Evolutionary conservation across 768 basidiomycete genomes (phyloP).

Genomic region (Leccinellum luteum): DNA sequence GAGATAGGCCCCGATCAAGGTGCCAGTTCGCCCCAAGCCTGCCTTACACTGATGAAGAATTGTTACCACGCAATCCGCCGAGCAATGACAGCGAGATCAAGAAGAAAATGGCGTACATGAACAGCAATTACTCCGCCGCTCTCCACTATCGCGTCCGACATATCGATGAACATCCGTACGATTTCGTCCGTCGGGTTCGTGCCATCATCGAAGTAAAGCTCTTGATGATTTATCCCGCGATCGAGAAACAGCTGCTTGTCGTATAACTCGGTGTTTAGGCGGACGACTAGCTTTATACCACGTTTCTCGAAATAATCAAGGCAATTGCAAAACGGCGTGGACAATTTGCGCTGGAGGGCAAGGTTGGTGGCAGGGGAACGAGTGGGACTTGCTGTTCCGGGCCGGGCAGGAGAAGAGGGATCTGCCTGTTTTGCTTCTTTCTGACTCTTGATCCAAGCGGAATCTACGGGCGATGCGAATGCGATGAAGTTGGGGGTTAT

Average conservation of each 20-base stretch:
- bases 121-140: constrained; percentile 81
- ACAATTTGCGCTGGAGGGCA: constrained; percentile 74
- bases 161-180: constrained; percentile 84
- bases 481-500: constrained; percentile 90
- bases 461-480: constrained; percentile 89
- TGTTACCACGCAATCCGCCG: constrained; percentile 21
- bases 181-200: constrained; percentile 97
- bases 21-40: constrained; percentile 93
- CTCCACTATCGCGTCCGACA: constrained; percentile 77
- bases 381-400: constrained; percentile 21
- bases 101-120: constrained; percentile 55
- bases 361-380: constrained; percentile 38
- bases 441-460: constrained; percentile 73
- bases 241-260: constrained; percentile 79
- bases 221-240: constrained; percentile 83
- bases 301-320: constrained; percentile 89
- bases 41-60: constrained; percentile 76
- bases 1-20: constrained; percentile 95
- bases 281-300: constrained; percentile 86
- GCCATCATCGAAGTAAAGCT: constrained; percentile 97
- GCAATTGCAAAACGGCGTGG: constrained; percentile 83
- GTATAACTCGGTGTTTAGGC: constrained; percentile 91
- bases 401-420: constrained; percentile 26
- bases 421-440: constrained; percentile 55
- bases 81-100: constrained; percentile 8